Conservation (phyloP, 768 basidiomycete species). For the Kwoniella botswanensis region DNA sequence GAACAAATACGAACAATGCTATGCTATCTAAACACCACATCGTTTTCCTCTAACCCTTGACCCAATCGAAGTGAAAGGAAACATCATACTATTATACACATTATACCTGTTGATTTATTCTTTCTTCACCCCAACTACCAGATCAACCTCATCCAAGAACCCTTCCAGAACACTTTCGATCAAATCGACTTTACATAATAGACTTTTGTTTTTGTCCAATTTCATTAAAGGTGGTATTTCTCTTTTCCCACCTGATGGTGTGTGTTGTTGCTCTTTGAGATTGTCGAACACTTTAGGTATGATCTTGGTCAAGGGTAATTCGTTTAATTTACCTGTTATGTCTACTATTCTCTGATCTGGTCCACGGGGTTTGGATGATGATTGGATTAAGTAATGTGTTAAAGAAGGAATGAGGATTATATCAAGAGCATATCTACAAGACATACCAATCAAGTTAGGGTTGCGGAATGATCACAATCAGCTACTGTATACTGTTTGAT, state of each 20-base stretch:
- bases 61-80: too few species aligned
- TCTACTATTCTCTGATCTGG: constrained; percentile 12
- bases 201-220: constrained; percentile 18
- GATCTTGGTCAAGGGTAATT: background rate
- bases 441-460: background rate
- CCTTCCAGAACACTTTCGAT: constrained; percentile 21
- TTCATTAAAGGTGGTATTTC: constrained; percentile 25
- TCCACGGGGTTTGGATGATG: constrained; percentile 9
- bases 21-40: background rate
- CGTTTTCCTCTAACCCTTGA: too few species aligned
- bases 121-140: background rate
- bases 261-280: constrained; percentile 3
- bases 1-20: background rate
- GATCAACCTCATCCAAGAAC: constrained; percentile 18
- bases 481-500: too few species aligned
- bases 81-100: too few species aligned
- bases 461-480: too few species aligned
- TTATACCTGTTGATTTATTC: background rate
- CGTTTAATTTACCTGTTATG: constrained; percentile 13
- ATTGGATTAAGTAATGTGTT: constrained; percentile 30
- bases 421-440: constrained; percentile 37
- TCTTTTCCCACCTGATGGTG: background rate
- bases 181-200: constrained; percentile 21
- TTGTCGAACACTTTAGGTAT: constrained; percentile 2
- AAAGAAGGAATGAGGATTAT: constrained; percentile 26